Percentiles rank a stretch among this genome's conserved stretches.
Conservation (phyloP, 2,329 filamentous ascomycete species). For the Mollisiaceae sp. region DNA sequence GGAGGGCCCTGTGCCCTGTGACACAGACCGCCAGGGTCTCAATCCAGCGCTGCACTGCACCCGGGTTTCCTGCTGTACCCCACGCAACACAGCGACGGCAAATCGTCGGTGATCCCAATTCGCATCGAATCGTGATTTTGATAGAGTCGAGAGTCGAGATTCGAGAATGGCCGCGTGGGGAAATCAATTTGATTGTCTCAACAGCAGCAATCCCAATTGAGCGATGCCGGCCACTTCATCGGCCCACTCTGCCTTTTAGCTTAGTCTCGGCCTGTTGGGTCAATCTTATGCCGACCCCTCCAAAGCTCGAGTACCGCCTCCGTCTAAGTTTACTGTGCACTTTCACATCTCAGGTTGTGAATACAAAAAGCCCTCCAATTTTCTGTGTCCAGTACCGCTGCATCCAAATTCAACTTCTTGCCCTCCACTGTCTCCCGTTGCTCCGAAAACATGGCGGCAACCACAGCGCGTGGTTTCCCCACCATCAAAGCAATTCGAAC, state of each 20-base stretch:
- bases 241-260: background rate
- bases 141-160: no score
- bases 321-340: background rate
- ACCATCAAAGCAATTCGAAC: conserved; percentile 78
- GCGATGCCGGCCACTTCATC: conserved; percentile 4
- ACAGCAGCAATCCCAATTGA: background rate
- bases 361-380: background rate
- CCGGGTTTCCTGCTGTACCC: background rate
- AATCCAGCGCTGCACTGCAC: background rate
- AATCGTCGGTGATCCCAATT: background rate
- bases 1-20: background rate
- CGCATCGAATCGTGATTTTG: background rate
- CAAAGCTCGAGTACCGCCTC: conserved; percentile 4
- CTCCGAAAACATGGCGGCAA: conserved; percentile 33
- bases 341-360: background rate
- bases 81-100: conserved; percentile 6
- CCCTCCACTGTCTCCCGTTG: background rate
- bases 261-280: conserved; percentile 25
- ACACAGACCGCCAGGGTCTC: background rate
- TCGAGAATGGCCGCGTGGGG: background rate
- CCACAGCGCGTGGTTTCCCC: conserved; percentile 57
- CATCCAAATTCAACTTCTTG: conserved; percentile 7
- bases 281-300: conserved; percentile 31
- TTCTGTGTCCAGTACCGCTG: background rate
- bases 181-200: background rate